Evolutionary conservation across 139 green algal species (phyloP), one percentile per base, ranked within the genome.

Genomic region (Spirogloea muscicola): DNA sequence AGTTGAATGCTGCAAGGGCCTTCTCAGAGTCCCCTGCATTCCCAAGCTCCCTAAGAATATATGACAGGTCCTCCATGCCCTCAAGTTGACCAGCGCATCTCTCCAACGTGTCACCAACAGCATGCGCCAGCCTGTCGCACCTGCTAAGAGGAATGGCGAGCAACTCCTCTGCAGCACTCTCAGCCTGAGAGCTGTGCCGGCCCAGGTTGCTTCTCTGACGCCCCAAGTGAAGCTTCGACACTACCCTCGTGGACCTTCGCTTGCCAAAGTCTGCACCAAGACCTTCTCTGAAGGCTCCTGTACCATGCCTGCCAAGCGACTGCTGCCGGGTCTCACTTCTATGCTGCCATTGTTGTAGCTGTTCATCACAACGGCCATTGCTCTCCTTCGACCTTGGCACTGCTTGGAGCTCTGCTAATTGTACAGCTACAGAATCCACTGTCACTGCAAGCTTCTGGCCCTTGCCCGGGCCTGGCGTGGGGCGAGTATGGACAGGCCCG

Each of bases 191-290:
- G 39, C 68, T 77, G 42, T 77, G 68, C 18, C 58, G 52, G 36
- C 68, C 68, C 13, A 43, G 27, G 58, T 77, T 77, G n/a, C 58
- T 4, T 9, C 60, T 41, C 57, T 76, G 59, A 21, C 68, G 58
- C 34, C 68, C 68, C 3, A 59, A 40, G 60, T 77, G 68, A 10
- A 75, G 58, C 58, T 77, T 77, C 25, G 68, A 77, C 37, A 75
- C 68, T 29, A 33, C 58, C 27, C 68, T 27, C 18, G 68, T 61
- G 13, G 68, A 61, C 58, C 68, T 6, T 58, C 60, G 62, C 34
- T 58, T 51, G 16, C 58, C 31, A 31, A 77, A 77, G 27, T 77
- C 68, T 13, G 33, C 37, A 33, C 42, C 60, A 6, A 77, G 40
- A n/a, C n/a, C n/a, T n/a, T n/a, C n/a, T n/a, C n/a, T n/a, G n/a